Base-by-base conservation (phyloP, 2,329 filamentous ascomycete species). In the Fulvia fulva region DNA sequence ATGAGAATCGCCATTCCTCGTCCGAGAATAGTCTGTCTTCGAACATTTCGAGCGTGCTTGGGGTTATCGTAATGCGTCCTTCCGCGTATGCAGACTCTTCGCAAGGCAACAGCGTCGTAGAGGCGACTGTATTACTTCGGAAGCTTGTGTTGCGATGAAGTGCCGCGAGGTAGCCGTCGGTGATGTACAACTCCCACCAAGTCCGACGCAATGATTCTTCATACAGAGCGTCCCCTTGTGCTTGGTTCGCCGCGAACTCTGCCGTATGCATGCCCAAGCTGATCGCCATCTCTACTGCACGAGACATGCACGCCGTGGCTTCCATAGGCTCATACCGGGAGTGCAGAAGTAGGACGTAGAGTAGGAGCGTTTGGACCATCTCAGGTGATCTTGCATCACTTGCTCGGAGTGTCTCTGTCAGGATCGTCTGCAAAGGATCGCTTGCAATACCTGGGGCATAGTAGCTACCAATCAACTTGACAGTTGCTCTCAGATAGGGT, bases 201-300 rank as follows among this genome's bases (percentile, higher is more conserved):
- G 91, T 97, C 58, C 92, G 82, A 19, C 91, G 83, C 83, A 90
- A 88, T 71, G 87, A 90, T 73, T 97, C 92, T 70, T 93, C 89
- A 2, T 92, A 71, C 1, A 91, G 78, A 0, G 84, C 79, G 59
- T 88, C 83, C 5, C 84, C 84, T 26, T 81, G 78, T 16, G 88
- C 87, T 65, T 90, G 79, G 5, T 80, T 74, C 0, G 80, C 74
- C 0, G 90, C 87, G 71, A 86, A 96, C 0, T 82, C 79, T 50
- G 83, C 79, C 9, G 83, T 84, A 69, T 96, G 86, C 73, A 97
- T 82, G 0, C 88, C 87, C 23, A 96, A 81, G 57, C 91, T 84
- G 9, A 95, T 76, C 1, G 91, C 89, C 49, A 93, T 73, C 11
- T 85, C 80, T 67, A 91, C 87, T 1, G 86, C 88, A 28, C 86